Evolutionary conservation across 768 basidiomycete species (phyloP), one percentile per base, ranked within the genome.

Genomic region (Calocybe gangraenosa): DNA sequence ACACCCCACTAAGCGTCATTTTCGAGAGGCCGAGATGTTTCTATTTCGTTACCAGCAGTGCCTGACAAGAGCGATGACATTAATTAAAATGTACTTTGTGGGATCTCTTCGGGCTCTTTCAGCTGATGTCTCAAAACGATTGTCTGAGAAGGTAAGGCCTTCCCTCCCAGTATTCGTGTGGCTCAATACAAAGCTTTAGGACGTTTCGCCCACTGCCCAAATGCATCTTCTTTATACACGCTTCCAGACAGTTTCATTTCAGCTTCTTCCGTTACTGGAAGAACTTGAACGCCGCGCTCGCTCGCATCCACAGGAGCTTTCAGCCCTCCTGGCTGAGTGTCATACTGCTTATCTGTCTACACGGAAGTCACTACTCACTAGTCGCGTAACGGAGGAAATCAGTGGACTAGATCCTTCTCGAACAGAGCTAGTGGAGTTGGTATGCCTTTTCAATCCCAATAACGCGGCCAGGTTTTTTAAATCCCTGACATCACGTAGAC

Each of bases 1-100:
- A 44, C 46, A 2, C 28, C 37, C 15, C 42, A 19, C 41, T 14
- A 56, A 98, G 93, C 80, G 91, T 51, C 84, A 93, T 61, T 99
- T 84, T 67, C 78, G 78, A 52, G 96, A 98, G 68, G 84, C 92
- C 7, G 92, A 97, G 56, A 71, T 99, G 15, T 97, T 96, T 62
- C 71, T 96, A n/a, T 75, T 99, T 22, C 83, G 96, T 18, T 98
- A 94, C 65, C 95, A 96, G 58, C 96, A 99, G 65, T 99, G 96
- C 62, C 87, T 98, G 79, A 96, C 92, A 0, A 82, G 96, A 20
- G 88, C 92, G 8, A 97, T 98, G 95, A 98, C 94, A 0, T 76
- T 99, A 35, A 91, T 98, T 69, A 95, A 90, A 65, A 94, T 98
- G 82, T 93, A 87, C 66, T 97, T 96, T 57, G 83, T 95, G 5